Base-by-base conservation (phyloP, 73 alveolate genomes). In the Tetrahymena thermophila region DNA sequence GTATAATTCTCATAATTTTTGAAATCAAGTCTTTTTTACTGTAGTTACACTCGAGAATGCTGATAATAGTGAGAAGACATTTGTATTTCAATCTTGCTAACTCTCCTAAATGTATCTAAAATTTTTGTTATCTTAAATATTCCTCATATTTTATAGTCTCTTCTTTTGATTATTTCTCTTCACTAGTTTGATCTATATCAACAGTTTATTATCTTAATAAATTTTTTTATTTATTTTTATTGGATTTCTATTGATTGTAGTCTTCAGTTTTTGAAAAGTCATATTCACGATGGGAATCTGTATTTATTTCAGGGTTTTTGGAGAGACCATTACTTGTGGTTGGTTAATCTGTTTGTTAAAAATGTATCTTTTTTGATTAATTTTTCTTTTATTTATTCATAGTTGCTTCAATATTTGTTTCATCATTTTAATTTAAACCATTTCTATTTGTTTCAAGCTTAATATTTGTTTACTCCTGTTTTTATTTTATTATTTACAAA, bases 1-100 rank as follows among this genome's bases (percentile, higher is more conserved):
- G 95, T 37, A 93, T 93, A 21, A 35, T 57, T 93, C 95, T 37
- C 43, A 93, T 93, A 93, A 93, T 93, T 93, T 84, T 93, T n/a
- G 83, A 43, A 23, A 93, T 93, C 44, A 93, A 38, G 42, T 93
- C 83, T 28, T 93, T 57, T 93, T 35, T 34, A 42, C 89, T 34
- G 19, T 93, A 25, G 38, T 34, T 34, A 35, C 95, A 93, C 40
- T 93, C 95, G 14, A 93, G 43, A 17, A 93, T 42, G 16, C 89
- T 42, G 44, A 93, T 84, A 14, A 93, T 42, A 6, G 95, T 38
- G 23, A 35, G 89, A 17, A 93, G 83, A n/a, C 85, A 35, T 93
- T 93, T 93, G 10, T 35, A 43, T 43, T 93, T 93, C 23, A 93
- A 43, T 93, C 95, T 93, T 1, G 95, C 93, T 7, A 93, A 23